Evolutionary conservation across 228 moss, liverwort and hornwort species (phyloP), one percentile per base, ranked within the genome.

Genomic region (Sphagnum magellanicum): DNA sequence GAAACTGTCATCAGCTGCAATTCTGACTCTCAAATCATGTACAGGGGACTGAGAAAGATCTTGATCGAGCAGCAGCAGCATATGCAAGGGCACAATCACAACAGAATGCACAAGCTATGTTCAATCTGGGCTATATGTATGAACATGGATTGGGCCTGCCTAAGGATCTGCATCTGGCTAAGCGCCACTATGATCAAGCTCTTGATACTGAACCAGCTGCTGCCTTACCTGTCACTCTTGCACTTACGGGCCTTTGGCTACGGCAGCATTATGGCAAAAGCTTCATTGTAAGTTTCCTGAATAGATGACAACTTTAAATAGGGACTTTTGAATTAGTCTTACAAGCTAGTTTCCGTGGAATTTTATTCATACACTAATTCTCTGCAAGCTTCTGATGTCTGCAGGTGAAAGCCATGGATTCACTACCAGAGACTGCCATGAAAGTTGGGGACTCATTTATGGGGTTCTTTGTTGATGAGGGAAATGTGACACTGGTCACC

Each of bases 91-190:
- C 98, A 6, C 79, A 77, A 47, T 51, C 65, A 60, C 87, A 94
- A 70, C 81, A 66, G 59, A 98, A 94, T 63, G 84, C 94, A 46
- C 98, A 98, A 73, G 98, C 98, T 46, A 98, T 94, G 98, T 98
- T 98, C 78, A 98, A 98, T 72, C 82, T 98, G 70, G 98, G 98
- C 53, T 98, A 89, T 66, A 98, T 98, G 98, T 87, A 94, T 78
- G 98, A 94, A 79, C 94, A 87, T 79, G 98, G 98, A 48, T 70
- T 98, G 63, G 98, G 98, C 49, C 76, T 94, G 70, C 98, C 98
- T 3, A 85, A 84, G 87, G 98, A 98, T 71, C 85, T 94, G 60
- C 92, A 94, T 65, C 90, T 98, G 67, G 94, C 98, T 8, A 98
- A 98, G 86, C 90, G 98, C 68, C 94, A 81, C 77, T 98, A 98